These are phyloP conservation scores for Trypanosoma platydactyli DNA, from an alignment of 208 protist species.

Conservation along the genomic window DNA sequence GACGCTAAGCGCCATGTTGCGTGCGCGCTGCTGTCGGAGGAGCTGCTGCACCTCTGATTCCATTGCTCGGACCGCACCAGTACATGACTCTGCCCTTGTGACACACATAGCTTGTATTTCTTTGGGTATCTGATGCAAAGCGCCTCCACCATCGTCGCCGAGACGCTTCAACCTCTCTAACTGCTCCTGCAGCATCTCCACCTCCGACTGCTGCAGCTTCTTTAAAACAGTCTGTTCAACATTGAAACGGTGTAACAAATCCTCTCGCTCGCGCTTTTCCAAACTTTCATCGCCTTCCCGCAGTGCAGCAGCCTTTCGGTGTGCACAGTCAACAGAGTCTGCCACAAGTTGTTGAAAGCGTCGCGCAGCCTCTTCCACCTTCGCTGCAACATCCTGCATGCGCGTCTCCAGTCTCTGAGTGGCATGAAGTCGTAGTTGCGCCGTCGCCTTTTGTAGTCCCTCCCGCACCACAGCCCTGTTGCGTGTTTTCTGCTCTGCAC, in stretches of 20 bases:
- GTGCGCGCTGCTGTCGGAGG: slow-evolving; percentile 1
- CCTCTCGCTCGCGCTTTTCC: slow-evolving; percentile 30
- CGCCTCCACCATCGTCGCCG: slow-evolving; percentile 15
- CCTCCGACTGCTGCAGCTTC: slow-evolving; percentile 43
- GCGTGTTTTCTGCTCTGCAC: slow-evolving; percentile 35
- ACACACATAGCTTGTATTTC: slow-evolving; percentile 26
- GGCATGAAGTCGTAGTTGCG: slow-evolving; percentile 23
- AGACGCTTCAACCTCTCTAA: slow-evolving; percentile 36
- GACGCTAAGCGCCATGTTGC: slow-evolving; percentile 12
- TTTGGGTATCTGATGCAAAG: slow-evolving; percentile 10
- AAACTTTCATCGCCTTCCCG: slow-evolving; percentile 41
- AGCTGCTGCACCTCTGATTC: slow-evolving; percentile 26
- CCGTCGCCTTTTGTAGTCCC: slow-evolving; percentile 23
- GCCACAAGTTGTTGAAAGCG: slow-evolving; percentile 25
- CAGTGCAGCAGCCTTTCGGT: slow-evolving; percentile 29
- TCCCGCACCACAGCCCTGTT: slow-evolving; percentile 38
- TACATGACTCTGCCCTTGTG: slow-evolving; percentile 22
- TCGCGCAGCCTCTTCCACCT: slow-evolving; percentile 14
- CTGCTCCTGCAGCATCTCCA: slow-evolving; percentile 42
- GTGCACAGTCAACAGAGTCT: slow-evolving; percentile 13
- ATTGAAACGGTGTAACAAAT: slow-evolving; percentile 42
- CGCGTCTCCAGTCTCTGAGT: slow-evolving; percentile 22
- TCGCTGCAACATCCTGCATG: slow-evolving; percentile 25
- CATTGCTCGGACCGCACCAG: slow-evolving; percentile 25
- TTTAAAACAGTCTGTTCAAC: slow-evolving; percentile 39